Base-by-base conservation (phyloP, 176 grass and related monocot genomes). In the Dendrocalamus sinicus region DNA sequence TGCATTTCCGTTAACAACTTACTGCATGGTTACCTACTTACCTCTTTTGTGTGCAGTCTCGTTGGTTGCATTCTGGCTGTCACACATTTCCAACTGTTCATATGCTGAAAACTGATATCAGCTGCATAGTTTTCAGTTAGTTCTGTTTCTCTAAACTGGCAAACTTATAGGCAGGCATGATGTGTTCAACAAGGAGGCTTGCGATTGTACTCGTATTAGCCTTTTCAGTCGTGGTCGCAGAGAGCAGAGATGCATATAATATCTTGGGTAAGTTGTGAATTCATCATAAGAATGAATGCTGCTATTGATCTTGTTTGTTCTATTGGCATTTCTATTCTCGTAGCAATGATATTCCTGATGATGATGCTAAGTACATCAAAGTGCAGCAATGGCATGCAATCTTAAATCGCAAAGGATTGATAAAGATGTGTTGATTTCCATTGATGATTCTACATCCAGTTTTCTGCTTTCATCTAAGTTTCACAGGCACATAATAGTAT, bases 201-300 rank as follows among this genome's bases (percentile, higher is more conserved):
- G 51, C 28, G 11, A 26, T 87, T 68, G 59, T 84, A 12, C 68
- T 91, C 26, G n/a, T 17, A 22, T 45, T 91, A n/a, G 80, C 67
- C 8, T 75, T 83, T 5, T 58, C 85, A 44, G 14, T 22, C 11
- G 73, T 17, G 28, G 60, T 60, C 14, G 69, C 75, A 6, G 79
- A 83, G 67, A 87, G 80, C 61, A 79, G 67, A 67, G 32, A 53
- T 69, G 35, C 70, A 35, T 15, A 14, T 66, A 51, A 23, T 66
- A 79, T 84, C 23, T 23, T 91, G 60, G 70, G 89, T 87, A 80
- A 91, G 89, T 69, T 74, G 52, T 72, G 7, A 13, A 17, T 77
- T 50, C 47, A 41, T 67, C 6, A 3, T 46, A 43, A 41, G 22
- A 16, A 28, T 28, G 20, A 12, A 43, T 30, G 53, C 47, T 89